Evolutionary conservation across 2,329 filamentous ascomycete genomes (phyloP), one percentile per base, ranked within the genome.

Genomic region (Cladosporium sp.): DNA sequence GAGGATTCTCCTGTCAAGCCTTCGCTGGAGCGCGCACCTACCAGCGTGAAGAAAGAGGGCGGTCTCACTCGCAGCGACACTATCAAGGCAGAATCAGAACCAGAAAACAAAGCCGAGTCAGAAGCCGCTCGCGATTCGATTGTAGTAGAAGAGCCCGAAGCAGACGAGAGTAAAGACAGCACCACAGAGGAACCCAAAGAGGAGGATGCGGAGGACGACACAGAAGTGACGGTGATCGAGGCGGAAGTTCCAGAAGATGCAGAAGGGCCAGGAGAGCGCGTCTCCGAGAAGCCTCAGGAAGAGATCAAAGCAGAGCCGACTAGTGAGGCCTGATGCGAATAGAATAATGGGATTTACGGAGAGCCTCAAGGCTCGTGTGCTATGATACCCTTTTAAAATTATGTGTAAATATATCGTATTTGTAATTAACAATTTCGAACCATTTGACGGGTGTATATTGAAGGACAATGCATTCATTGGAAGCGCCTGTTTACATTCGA

Each of bases 121-220:
- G 50, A 56, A 32, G 51, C 56, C 15, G 55, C 61, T 12, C 58
- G 61, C 38, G 51, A 58, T 13, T 51, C 59, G n/a, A 51, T 61
- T 18, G 52, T 60, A 34, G 52, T 55, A 47, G 54, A 57, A 9
- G 63, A 67, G 24, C 54, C 63, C 27, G 75, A 72, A 1, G 83
- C 80, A 0, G 82, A 85, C 58, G 89, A 89, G 67, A 82, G 86
- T 68, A 77, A 76, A 17, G 49, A 48, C 29, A 27, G 36, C 1
- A 47, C 54, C 29, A 24, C 43, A 20, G 53, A 56, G 4, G 30
- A 55, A 30, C 40, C 55, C 7, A 47, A 32, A 11, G 39, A 40
- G 5, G 49, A 56, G 7, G 55, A 57, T 22, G 42, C 49, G 11
- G 47, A 58, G 43, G 54, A 49, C 17, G 47, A 52, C 18, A 39